Evolutionary conservation across 495 filamentous ascomycete species (phyloP).

Genomic region (Neurospora hispaniola): DNA sequence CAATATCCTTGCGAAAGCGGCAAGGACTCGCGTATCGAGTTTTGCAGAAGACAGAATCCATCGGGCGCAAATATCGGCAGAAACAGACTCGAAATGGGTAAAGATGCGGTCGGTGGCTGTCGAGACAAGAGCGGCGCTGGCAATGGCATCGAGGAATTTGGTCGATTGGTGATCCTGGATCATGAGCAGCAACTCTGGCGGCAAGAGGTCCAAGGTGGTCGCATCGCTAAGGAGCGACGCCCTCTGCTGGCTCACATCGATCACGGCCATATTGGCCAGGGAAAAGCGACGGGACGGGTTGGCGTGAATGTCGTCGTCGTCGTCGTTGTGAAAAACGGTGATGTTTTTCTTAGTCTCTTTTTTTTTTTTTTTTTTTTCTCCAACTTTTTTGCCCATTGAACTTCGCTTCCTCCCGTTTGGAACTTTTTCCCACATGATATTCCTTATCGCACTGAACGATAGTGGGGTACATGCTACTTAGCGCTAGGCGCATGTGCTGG

Average conservation of each 20-base stretch:
- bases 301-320: conserved; percentile 2
- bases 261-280: conserved; percentile 27
- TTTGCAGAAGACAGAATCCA: conserved; percentile 45
- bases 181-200: conserved; percentile 52
- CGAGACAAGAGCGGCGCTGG: conserved; percentile 54
- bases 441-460: not conserved
- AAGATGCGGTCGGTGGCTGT: conserved; percentile 58
- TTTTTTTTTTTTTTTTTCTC: conserved; percentile 1
- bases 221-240: conserved; percentile 26
- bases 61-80: conserved; percentile 69
- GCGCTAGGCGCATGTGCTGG: not conserved
- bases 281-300: conserved; percentile 1
- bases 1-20: conserved; percentile 67
- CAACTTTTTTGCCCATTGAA: conserved; percentile 18
- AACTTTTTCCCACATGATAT: not conserved
- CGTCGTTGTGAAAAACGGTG: not conserved
- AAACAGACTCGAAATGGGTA: conserved; percentile 53
- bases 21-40: conserved; percentile 44
- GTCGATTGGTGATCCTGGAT: conserved; percentile 51
- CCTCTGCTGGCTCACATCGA: conserved; percentile 33
- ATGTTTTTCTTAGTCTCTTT: conserved; percentile 16
- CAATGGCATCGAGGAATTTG: conserved; percentile 59
- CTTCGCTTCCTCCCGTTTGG: not conserved
- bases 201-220: conserved; percentile 43
- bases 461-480: not conserved